phyloP scores from a whole-genome alignment of 345 rosid species.

The Nephelium lappaceum region DNA sequence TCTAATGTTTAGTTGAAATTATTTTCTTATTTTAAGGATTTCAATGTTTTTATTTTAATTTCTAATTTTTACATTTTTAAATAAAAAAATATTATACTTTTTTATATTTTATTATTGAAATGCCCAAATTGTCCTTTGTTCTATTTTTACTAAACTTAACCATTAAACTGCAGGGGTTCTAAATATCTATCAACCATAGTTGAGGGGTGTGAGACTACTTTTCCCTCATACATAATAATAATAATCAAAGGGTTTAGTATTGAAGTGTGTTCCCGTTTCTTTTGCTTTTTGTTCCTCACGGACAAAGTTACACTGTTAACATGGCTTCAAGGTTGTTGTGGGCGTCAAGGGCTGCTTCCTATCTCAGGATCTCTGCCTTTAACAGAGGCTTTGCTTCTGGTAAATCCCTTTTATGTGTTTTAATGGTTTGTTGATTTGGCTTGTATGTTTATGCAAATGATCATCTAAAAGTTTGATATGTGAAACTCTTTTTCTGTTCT shows the following conservation, averaged over 20 bases:
- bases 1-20: no score
- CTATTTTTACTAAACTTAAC: no score
- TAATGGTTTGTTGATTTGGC: not conserved
- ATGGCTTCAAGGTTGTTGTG: conserved; percentile 82
- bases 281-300: not conserved
- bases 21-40: no score
- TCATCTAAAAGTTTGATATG: conserved; percentile 3
- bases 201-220: no score
- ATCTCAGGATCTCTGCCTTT: conserved; percentile 76
- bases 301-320: not conserved
- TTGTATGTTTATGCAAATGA: conserved; percentile 5
- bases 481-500: not conserved
- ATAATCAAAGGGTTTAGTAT: not conserved
- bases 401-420: conserved; percentile 23
- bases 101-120: no score
- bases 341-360: conserved; percentile 94
- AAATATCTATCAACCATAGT: no score
- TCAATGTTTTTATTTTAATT: no score
- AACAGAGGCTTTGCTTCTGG: conserved; percentile 80
- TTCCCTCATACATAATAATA: not conserved
- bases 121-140: no score
- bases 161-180: no score
- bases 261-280: not conserved
- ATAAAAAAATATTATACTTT: no score
- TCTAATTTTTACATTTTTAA: no score